Evolutionary conservation across 2,329 filamentous ascomycete species (phyloP).

Genomic region (Diaporthe aspalathi): DNA sequence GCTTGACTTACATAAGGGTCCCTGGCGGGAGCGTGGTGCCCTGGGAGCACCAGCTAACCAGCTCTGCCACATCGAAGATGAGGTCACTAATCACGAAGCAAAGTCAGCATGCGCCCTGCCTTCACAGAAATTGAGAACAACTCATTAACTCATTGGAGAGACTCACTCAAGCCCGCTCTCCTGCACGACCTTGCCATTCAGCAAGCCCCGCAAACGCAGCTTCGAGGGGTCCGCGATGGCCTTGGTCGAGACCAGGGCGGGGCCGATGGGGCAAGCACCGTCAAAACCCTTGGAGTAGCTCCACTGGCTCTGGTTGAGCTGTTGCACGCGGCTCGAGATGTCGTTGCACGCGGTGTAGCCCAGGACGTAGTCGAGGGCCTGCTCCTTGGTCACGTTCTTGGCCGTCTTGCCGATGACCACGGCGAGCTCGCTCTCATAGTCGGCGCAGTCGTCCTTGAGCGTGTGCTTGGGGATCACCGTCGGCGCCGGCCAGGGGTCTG

Average conservation of each 20-base stretch:
- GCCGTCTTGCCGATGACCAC: conserved; percentile 64
- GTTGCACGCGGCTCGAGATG: conserved; percentile 68
- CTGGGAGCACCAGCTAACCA: conserved; percentile 57
- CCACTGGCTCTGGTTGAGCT: conserved; percentile 66
- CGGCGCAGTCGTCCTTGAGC: conserved; percentile 63
- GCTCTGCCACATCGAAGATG: conserved; percentile 62
- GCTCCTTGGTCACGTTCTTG: conserved; percentile 66
- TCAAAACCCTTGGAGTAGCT: conserved; percentile 71
- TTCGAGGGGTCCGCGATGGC: conserved; percentile 55
- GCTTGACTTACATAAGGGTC: conserved; percentile 49
- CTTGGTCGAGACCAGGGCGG: conserved; percentile 59
- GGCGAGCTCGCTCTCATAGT: conserved; percentile 70
- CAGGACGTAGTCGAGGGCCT: conserved; percentile 70
- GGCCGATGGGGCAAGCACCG: conserved; percentile 65
- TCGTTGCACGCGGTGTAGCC: conserved; percentile 70
- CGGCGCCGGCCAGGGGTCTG: conserved; percentile 64
- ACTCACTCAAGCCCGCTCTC: conserved; percentile 46
- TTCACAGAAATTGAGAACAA: conserved; percentile 42
- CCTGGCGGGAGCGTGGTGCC: conserved; percentile 55
- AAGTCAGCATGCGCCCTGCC: conserved; percentile 19
- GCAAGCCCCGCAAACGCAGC: conserved; percentile 55
- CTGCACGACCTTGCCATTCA: conserved; percentile 65
- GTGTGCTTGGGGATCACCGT: conserved; percentile 65
- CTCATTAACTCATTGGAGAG: too few species aligned
- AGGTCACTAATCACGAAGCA: conserved; percentile 56